Evolutionary conservation across 2,329 filamentous ascomycete genomes (phyloP).

Genomic region (Fusarium succisae): DNA sequence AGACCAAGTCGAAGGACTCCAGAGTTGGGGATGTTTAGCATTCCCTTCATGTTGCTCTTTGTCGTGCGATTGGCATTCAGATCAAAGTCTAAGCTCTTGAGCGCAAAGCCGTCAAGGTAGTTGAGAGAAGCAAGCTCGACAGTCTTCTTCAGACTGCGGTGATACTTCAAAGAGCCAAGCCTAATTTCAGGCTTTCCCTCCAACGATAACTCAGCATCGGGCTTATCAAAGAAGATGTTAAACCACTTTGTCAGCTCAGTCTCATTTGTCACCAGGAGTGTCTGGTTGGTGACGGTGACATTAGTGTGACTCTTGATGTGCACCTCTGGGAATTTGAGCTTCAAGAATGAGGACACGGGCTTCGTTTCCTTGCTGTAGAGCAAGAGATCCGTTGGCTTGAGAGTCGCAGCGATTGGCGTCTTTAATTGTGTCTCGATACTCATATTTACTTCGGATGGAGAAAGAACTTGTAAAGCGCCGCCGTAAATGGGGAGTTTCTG

Average conservation of each 20-base stretch:
- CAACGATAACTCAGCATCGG: conserved; percentile 49
- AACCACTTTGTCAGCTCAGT: conserved; percentile 53
- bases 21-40: conserved; percentile 56
- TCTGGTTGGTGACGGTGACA: conserved; percentile 48
- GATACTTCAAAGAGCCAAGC: conserved; percentile 52
- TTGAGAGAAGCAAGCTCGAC: conserved; percentile 53
- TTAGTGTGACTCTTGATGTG: conserved; percentile 50
- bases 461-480: conserved; percentile 48
- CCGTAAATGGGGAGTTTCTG: conserved; percentile 52
- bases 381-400: conserved; percentile 51
- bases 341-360: conserved; percentile 33
- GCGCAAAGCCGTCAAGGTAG: conserved; percentile 50
- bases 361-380: conserved; percentile 53
- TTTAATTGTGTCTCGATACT: conserved; percentile 50
- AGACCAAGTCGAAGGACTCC: conserved; percentile 55
- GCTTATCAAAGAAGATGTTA: conserved; percentile 51
- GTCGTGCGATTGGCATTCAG: conserved; percentile 48
- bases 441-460: conserved; percentile 47
- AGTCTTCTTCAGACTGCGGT: conserved; percentile 53
- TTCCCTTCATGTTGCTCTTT: conserved; percentile 55
- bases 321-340: conserved; percentile 43
- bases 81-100: conserved; percentile 52
- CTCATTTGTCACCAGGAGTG: conserved; percentile 50
- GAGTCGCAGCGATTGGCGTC: conserved; percentile 49
- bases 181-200: conserved; percentile 50